Evolutionary conservation across 352 stramenopile species (phyloP).

Genomic region (Saprolegnia parasitica): DNA sequence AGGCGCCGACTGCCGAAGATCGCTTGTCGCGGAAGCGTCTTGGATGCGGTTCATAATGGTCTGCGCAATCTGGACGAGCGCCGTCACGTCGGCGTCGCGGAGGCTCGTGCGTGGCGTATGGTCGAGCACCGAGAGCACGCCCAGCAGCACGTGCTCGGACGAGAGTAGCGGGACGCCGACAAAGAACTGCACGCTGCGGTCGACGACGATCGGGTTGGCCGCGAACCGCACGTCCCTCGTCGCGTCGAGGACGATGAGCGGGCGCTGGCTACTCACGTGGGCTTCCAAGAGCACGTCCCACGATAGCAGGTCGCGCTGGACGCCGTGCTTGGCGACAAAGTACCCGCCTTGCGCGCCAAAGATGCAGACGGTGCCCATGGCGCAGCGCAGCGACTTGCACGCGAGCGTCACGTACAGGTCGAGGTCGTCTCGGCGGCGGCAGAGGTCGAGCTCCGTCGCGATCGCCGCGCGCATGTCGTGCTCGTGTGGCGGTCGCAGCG

Average conservation of each 20-base stretch:
- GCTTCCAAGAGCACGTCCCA: slow-evolving; percentile 67
- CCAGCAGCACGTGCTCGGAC: slow-evolving; percentile 64
- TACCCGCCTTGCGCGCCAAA: slow-evolving; percentile 65
- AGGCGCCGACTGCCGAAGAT: neutral
- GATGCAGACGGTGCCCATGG: slow-evolving; percentile 60
- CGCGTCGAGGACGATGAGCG: slow-evolving; percentile 64
- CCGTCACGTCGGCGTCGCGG: slow-evolving; percentile 54
- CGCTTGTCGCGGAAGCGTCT: neutral
- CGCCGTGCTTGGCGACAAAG: slow-evolving; percentile 68
- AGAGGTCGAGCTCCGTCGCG: slow-evolving; percentile 68
- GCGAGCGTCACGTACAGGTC: slow-evolving; percentile 65
- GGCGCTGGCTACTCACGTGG: slow-evolving; percentile 64
- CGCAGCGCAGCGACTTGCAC: slow-evolving; percentile 56
- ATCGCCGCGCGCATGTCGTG: slow-evolving; percentile 50
- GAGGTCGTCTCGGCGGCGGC: slow-evolving; percentile 66
- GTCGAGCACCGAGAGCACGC: slow-evolving; percentile 63
- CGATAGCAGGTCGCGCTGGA: slow-evolving; percentile 67
- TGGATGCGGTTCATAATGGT: slow-evolving; percentile 41
- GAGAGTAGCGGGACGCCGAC: slow-evolving; percentile 63
- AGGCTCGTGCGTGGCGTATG: slow-evolving; percentile 53
- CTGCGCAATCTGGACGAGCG: slow-evolving; percentile 59
- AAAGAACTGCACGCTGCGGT: slow-evolving; percentile 68
- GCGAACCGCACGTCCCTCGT: slow-evolving; percentile 66
- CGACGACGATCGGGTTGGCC: slow-evolving; percentile 66
- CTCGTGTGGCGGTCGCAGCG: slow-evolving; percentile 45